These are phyloP conservation scores for Claviceps citrina DNA, from an alignment of 2,329 filamentous ascomycete genomes.

Conservation along the genomic window DNA sequence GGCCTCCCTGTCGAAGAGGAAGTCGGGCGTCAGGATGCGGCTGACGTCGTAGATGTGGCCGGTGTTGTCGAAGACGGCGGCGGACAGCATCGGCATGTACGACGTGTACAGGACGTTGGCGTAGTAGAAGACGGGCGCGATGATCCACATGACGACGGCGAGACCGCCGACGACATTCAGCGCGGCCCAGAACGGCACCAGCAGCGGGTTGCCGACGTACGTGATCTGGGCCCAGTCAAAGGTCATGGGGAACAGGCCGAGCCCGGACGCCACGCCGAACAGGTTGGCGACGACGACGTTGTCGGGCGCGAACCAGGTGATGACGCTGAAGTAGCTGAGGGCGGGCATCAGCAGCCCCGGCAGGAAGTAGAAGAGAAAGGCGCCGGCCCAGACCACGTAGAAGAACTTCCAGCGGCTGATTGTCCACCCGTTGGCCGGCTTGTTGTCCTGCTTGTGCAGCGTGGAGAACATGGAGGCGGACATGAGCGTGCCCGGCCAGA, in stretches of 20 bases:
- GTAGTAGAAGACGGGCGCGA: slow-evolving; percentile 70
- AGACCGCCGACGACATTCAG: slow-evolving; percentile 72
- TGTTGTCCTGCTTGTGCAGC: slow-evolving; percentile 72
- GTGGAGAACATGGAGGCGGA: slow-evolving; percentile 82
- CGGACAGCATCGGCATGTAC: slow-evolving; percentile 75
- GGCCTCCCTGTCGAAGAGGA: slow-evolving; percentile 60
- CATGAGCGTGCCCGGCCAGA: slow-evolving; percentile 80
- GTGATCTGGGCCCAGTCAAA: slow-evolving; percentile 89
- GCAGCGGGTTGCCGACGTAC: slow-evolving; percentile 68
- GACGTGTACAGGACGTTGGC: slow-evolving; percentile 64
- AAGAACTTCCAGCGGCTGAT: slow-evolving; percentile 79
- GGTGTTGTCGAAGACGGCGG: slow-evolving; percentile 72
- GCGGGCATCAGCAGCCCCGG: slow-evolving; percentile 71
- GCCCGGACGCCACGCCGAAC: slow-evolving; percentile 71
- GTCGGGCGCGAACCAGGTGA: slow-evolving; percentile 78
- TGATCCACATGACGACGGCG: slow-evolving; percentile 70
- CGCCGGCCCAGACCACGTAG: slow-evolving; percentile 51
- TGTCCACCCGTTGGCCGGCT: slow-evolving; percentile 64
- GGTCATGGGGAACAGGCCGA: slow-evolving; percentile 70
- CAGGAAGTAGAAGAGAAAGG: slow-evolving; percentile 72
- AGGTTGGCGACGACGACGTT: slow-evolving; percentile 77
- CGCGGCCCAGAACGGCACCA: slow-evolving; percentile 76
- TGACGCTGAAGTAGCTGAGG: slow-evolving; percentile 74
- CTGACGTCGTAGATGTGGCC: slow-evolving; percentile 68
- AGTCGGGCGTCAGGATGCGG: slow-evolving; percentile 62